Percentiles rank a stretch among this genome's conserved stretches.
These are phyloP conservation scores for Nakazawaea ernobii DNA, from an alignment of 805 yeast genomes.

Conservation along the genomic window DNA sequence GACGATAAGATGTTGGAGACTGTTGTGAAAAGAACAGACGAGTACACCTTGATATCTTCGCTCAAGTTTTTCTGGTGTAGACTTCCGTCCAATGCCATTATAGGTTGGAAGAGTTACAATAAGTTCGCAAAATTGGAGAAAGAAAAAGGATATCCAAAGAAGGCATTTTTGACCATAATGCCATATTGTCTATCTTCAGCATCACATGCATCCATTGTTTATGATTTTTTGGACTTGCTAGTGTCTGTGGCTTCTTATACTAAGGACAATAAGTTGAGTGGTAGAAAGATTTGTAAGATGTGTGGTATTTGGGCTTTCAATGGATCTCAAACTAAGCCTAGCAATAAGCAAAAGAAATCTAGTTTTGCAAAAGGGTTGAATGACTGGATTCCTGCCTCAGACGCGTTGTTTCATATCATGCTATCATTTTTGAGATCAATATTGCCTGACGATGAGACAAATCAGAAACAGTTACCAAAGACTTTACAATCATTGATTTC, in stretches of 20 bases:
- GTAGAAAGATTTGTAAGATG: conserved; percentile 73
- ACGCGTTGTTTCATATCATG: conserved; percentile 78
- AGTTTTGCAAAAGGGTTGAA: conserved; percentile 64
- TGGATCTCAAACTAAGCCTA: conserved; percentile 23
- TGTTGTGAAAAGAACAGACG: conserved; percentile 50
- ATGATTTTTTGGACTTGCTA: conserved; percentile 78
- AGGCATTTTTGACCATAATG: conserved; percentile 75
- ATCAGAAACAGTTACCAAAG: conserved; percentile 54
- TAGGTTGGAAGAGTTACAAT: conserved; percentile 82
- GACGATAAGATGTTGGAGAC: conserved; percentile 34
- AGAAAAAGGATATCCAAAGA: conserved; percentile 60
- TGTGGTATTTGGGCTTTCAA: conserved; percentile 89
- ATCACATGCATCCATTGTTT: conserved; percentile 84
- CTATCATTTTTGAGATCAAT: conserved; percentile 74
- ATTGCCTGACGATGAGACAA: conserved; percentile 56
- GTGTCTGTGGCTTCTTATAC: conserved; percentile 76
- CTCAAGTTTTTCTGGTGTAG: conserved; percentile 86
- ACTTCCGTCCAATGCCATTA: conserved; percentile 68
- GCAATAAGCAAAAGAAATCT: conserved; percentile 16
- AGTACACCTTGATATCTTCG: conserved; percentile 64
- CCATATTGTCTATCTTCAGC: conserved; percentile 80
- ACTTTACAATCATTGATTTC: conserved; percentile 60
- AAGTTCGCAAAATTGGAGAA: conserved; percentile 62
- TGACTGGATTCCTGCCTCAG: conserved; percentile 76
- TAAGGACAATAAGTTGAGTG: conserved; percentile 70